Evolutionary conservation across 805 yeast genomes (phyloP).

Genomic region (Yarrowia sp.): DNA sequence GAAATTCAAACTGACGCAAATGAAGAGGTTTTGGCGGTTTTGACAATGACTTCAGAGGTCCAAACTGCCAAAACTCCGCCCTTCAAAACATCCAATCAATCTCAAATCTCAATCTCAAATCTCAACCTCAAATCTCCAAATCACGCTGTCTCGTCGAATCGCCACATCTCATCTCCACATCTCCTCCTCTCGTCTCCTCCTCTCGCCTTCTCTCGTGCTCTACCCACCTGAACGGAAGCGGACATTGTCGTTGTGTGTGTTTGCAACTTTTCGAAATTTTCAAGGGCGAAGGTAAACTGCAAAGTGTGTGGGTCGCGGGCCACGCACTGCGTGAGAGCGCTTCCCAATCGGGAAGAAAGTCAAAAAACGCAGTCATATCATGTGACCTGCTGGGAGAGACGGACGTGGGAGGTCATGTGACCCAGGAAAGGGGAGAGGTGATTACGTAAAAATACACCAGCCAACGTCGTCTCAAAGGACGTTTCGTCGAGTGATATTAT

Average conservation of each 20-base stretch:
- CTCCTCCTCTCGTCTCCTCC: too few species aligned
- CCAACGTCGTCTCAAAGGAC: too few species aligned
- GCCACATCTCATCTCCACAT: too few species aligned
- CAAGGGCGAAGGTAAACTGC: conserved; percentile 35
- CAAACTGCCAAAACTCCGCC: too few species aligned
- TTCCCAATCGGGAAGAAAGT: conserved; percentile 35
- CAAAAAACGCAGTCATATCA: conserved; percentile 38
- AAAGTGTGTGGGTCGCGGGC: conserved; percentile 34
- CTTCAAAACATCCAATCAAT: too few species aligned
- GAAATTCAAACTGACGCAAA: too few species aligned
- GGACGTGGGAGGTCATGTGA: not conserved
- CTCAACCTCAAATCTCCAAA: too few species aligned
- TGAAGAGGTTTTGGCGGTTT: too few species aligned
- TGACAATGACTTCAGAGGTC: too few species aligned
- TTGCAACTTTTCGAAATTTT: conserved; percentile 30
- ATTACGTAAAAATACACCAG: not conserved
- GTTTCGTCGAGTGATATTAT: too few species aligned
- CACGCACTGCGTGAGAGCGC: conserved; percentile 21
- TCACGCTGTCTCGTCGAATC: too few species aligned
- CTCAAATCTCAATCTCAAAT: too few species aligned
- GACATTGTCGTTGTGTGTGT: conserved; percentile 37
- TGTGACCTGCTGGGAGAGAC: conserved; percentile 15
- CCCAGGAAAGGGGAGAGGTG: not conserved
- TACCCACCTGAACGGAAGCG: conserved; percentile 39
- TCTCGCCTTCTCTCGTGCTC: not conserved